Evolutionary conservation across 768 basidiomycete species (phyloP), one percentile per base, ranked within the genome.

Genomic region (Macrocybe gigantea): DNA sequence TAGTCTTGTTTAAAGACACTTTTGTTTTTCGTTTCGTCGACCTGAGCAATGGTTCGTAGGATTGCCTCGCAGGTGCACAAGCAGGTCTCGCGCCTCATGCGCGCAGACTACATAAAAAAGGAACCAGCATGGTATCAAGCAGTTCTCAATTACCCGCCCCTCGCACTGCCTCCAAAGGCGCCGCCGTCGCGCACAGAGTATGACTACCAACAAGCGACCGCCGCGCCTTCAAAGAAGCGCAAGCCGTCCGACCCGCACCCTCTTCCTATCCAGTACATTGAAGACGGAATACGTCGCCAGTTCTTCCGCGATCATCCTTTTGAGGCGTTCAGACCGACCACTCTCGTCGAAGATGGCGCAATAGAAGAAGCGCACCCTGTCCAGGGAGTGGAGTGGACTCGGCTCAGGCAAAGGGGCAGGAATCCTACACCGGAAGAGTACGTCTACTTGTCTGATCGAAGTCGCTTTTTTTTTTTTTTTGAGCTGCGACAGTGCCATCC

Each of bases 251-350:
- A 70, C 40, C 65, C 70, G 30, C 67, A 67, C 29, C 84, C 87
- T 0, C 51, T 77, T 41, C 75, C 78, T 8, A 76, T 98, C 44
- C 71, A 73, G 46, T 96, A 93, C 61, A 49, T 87, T 36, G 92
- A 95, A 61, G 96, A 99, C 64, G 73, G 78, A 52, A 71, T 98
- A 49, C 82, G 96, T 33, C 74, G 81, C 47, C 89, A 90, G 63
- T 98, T 99, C 74, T 98, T 94, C 72, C 73, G 74, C 37, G 96
- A 99, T 70, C 94, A 96, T 63, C 93, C 96, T 6, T 96, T 96
- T 60, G 94, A 99, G 68, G 86, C 92, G 1, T 88, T 94, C 66
- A 75, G 94, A 38, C 82, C 92, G 1, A 72, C 74, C 7, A 82
- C 78, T 8, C 63, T 99, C 44, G 79, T 89, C 0, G 96, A 99